Conservation (phyloP, 805 yeast species). For the Yamadazyma endophytica region DNA sequence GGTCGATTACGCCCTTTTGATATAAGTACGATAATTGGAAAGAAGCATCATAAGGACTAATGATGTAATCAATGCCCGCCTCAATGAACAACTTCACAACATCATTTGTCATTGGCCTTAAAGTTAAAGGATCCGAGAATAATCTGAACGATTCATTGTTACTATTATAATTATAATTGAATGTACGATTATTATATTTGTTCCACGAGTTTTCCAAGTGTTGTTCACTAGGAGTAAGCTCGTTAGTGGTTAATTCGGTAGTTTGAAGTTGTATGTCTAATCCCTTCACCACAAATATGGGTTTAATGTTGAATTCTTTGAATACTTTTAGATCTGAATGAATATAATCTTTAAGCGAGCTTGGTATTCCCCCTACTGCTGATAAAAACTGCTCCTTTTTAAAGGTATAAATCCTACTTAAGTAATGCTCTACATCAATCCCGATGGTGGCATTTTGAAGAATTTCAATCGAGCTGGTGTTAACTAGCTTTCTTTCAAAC, state of each 20-base stretch:
- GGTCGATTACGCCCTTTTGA: slow-evolving; percentile 56
- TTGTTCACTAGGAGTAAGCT: slow-evolving; percentile 34
- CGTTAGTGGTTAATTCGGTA: slow-evolving; percentile 30
- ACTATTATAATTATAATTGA: slow-evolving; percentile 12
- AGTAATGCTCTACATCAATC: slow-evolving; percentile 78
- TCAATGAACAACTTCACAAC: slow-evolving; percentile 55
- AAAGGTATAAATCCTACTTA: slow-evolving; percentile 55
- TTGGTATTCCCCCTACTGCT: slow-evolving; percentile 81
- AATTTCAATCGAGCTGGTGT: slow-evolving; percentile 58
- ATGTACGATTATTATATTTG: slow-evolving; percentile 15
- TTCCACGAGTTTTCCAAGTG: slow-evolving; percentile 39
- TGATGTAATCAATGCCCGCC: slow-evolving; percentile 57
- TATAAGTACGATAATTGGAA: slow-evolving; percentile 73
- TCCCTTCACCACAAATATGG: slow-evolving; percentile 78
- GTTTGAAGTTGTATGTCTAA: slow-evolving; percentile 39
- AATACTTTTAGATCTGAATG: slow-evolving; percentile 62
- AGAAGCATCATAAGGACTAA: slow-evolving; percentile 81
- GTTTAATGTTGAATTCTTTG: slow-evolving; percentile 61
- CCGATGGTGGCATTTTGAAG: slow-evolving; percentile 69
- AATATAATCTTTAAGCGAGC: slow-evolving; percentile 51
- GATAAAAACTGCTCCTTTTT: slow-evolving; percentile 67
- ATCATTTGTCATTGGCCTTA: slow-evolving; percentile 49
- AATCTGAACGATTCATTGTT: slow-evolving; percentile 49
- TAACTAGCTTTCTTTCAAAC: slow-evolving; percentile 62
- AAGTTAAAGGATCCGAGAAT: slow-evolving; percentile 44